phyloP scores from a whole-genome alignment of 257 asterid species.

The Gynochthodes officinalis region DNA sequence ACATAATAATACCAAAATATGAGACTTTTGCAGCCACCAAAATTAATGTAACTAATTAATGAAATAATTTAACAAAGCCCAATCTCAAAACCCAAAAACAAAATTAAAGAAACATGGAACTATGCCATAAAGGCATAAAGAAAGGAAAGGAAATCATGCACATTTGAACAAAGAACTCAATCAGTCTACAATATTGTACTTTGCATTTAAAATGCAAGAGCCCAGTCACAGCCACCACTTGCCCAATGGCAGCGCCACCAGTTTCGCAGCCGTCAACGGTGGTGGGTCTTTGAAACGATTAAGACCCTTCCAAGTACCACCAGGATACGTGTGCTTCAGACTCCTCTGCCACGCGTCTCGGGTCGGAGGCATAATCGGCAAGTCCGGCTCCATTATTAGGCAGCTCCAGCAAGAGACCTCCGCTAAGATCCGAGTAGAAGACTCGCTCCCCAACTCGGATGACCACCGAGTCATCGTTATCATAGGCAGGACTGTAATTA shows the following conservation, averaged over 20 bases:
- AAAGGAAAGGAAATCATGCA: background rate
- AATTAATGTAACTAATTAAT: background rate
- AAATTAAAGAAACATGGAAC: background rate
- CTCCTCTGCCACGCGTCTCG: slow-evolving; percentile 75
- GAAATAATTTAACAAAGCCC: background rate
- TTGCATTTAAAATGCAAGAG: slow-evolving; percentile 9
- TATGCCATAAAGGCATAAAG: no score
- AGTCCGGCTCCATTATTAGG: slow-evolving; percentile 61
- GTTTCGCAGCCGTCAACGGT: slow-evolving; percentile 19
- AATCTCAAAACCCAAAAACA: background rate
- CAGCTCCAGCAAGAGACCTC: slow-evolving; percentile 58
- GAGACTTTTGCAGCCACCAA: background rate
- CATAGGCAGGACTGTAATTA: slow-evolving; percentile 34
- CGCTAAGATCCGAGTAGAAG: slow-evolving; percentile 58
- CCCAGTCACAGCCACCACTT: background rate
- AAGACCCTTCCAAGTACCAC: slow-evolving; percentile 36
- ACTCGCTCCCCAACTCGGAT: slow-evolving; percentile 30
- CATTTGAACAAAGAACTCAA: background rate
- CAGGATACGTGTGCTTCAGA: slow-evolving; percentile 58
- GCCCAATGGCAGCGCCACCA: background rate
- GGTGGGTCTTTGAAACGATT: slow-evolving; percentile 22
- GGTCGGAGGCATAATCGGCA: slow-evolving; percentile 70
- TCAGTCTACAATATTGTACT: background rate
- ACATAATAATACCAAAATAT: background rate
- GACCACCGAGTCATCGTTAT: slow-evolving; percentile 57